Percentiles rank a stretch among this genome's conserved stretches.
Evolutionary conservation across 306 rosid species (phyloP).

Genomic region (Pyrus pyrifolia): DNA sequence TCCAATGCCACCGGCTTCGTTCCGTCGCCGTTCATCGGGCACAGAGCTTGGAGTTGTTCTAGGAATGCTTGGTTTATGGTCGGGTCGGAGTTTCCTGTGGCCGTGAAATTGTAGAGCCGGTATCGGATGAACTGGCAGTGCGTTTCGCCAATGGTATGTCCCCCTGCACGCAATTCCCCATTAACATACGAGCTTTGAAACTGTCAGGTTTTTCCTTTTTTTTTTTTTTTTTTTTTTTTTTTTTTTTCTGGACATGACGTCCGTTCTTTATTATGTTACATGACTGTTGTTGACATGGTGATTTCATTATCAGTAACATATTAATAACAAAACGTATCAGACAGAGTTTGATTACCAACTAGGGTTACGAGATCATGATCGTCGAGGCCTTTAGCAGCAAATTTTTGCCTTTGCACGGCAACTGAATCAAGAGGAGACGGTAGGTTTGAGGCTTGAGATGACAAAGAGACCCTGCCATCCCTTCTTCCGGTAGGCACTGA

Average conservation of each 20-base stretch:
- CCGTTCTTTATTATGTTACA: too few relatives aligned
- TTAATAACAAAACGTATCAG: too few relatives aligned
- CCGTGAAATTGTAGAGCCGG: conserved; percentile 57
- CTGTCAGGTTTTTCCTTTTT: too few relatives aligned
- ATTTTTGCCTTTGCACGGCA: conserved; percentile 47
- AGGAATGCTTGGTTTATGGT: conserved; percentile 44
- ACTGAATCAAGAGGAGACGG: conserved; percentile 80
- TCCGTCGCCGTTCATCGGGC: conserved; percentile 55
- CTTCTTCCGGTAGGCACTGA: conserved; percentile 57
- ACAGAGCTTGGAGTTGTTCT: conserved; percentile 33
- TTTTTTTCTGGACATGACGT: neutral
- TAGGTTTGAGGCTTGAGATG: conserved; percentile 43
- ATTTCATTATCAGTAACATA: too few relatives aligned
- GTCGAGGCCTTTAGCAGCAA: conserved; percentile 61
- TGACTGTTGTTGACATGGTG: neutral
- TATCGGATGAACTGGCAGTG: conserved; percentile 52
- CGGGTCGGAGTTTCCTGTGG: conserved; percentile 57
- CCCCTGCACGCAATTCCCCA: conserved; percentile 30
- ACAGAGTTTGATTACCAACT: conserved; percentile 34
- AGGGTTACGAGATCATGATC: conserved; percentile 68
- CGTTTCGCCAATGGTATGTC: conserved; percentile 67
- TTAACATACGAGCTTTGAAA: too few relatives aligned
- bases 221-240: too few relatives aligned
- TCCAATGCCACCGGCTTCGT: conserved; percentile 47
- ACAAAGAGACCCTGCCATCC: conserved; percentile 51